A percentile compares a stretch with the other conserved stretches of the same genome.
Conservation (phyloP, 225 moss, liverwort and hornwort genomes). For the Pseudoscleropodium purum region DNA sequence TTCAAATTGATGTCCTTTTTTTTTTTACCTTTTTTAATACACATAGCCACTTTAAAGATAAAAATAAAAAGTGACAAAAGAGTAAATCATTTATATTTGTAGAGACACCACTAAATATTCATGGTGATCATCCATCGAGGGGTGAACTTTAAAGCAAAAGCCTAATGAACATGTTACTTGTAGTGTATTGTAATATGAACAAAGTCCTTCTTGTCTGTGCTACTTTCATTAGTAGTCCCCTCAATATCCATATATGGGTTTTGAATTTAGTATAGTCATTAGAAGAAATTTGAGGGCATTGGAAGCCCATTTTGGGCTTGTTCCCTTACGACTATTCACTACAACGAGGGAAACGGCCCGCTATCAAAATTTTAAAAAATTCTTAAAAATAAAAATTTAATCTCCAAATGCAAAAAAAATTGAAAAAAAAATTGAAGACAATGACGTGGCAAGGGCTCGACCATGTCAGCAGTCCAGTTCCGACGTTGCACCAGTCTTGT, state of each 20-base stretch:
- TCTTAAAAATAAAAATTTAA: no score
- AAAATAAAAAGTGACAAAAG: neutral
- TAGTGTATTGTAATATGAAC: no score
- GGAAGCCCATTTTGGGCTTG: no score
- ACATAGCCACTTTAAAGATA: neutral
- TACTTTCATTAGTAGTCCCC: neutral
- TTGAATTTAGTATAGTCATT: neutral
- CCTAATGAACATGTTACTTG: neutral
- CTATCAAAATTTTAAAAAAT: no score
- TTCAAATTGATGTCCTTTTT: neutral
- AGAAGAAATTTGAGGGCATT: no score
- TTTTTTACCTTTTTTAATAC: neutral
- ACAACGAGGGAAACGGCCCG: no score
- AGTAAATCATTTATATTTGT: neutral
- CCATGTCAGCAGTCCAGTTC: no score
- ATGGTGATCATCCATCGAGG: fast-evolving
- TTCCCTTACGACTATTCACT: no score
- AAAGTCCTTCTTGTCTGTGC: neutral
- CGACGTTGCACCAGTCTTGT: no score
- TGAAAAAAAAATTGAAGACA: no score
- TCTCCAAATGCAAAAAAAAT: no score
- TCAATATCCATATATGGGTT: neutral
- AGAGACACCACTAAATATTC: fast-evolving
- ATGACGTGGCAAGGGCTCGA: no score
- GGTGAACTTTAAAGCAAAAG: neutral